A percentile compares a stretch with the other conserved stretches of the same genome.
These are phyloP conservation scores for Xylariales sp. DNA, from an alignment of 2,329 filamentous ascomycete genomes.

Conservation along the genomic window DNA sequence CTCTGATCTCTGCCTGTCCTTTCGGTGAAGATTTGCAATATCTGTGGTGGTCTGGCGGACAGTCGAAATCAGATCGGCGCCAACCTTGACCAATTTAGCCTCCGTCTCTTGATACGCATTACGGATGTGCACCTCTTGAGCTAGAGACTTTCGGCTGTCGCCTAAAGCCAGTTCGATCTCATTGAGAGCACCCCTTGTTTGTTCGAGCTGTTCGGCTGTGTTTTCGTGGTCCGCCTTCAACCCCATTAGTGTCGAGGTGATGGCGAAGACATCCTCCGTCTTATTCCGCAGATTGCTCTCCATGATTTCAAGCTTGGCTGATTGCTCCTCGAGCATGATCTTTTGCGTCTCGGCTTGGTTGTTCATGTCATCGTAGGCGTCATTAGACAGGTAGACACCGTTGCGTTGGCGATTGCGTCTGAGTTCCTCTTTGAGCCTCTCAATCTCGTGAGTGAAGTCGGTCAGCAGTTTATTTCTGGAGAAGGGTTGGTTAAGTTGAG, in stretches of 20 bases:
- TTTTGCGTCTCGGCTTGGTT: constrained; percentile 87
- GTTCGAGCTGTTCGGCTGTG: constrained; percentile 66
- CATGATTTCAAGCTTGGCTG: constrained; percentile 86
- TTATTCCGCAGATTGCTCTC: constrained; percentile 90
- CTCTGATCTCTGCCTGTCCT: constrained; percentile 80
- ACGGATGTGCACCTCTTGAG: constrained; percentile 74
- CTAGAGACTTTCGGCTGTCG: constrained; percentile 70
- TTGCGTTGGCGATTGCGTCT: constrained; percentile 91
- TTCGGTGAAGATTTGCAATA: constrained; percentile 77
- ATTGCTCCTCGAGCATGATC: constrained; percentile 88
- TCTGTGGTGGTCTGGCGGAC: constrained; percentile 75
- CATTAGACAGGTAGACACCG: constrained; percentile 87
- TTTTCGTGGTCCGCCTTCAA: constrained; percentile 87
- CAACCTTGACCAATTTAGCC: constrained; percentile 66
- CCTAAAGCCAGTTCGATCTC: constrained; percentile 83
- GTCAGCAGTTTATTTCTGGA: constrained; percentile 89
- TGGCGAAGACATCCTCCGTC: constrained; percentile 81
- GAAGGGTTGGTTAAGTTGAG: constrained; percentile 86
- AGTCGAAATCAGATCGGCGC: constrained; percentile 71
- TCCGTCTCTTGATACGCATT: constrained; percentile 87
- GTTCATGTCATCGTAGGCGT: constrained; percentile 85
- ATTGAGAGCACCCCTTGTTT: constrained; percentile 76
- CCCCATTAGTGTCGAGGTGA: constrained; percentile 82
- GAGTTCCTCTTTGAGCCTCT: constrained; percentile 89
- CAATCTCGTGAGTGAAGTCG: constrained; percentile 89